These are phyloP conservation scores for Ephemerocybe angulata DNA, from an alignment of 768 basidiomycete species.

Conservation along the genomic window DNA sequence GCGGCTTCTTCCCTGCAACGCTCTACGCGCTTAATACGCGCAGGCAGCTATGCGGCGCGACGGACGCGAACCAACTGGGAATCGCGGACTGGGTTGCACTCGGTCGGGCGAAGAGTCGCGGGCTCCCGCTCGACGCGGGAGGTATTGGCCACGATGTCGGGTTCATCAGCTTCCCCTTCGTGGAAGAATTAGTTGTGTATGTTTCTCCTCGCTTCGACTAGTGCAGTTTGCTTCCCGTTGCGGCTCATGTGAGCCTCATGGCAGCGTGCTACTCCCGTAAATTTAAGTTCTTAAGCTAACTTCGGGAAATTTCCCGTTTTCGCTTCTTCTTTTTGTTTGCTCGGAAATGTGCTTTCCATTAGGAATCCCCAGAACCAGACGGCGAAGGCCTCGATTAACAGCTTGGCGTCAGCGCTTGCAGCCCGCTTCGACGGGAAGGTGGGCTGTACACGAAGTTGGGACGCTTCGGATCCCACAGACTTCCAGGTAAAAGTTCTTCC, in stretches of 20 bases:
- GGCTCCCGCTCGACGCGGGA: constrained; percentile 47
- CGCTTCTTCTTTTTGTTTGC: too few relatives aligned
- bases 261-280: too few relatives aligned
- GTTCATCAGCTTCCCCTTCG: constrained; percentile 67
- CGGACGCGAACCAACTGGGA: constrained; percentile 33
- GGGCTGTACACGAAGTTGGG: constrained; percentile 71
- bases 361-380: constrained; percentile 59
- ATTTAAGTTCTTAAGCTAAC: background rate
- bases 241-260: background rate
- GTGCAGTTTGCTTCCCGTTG: background rate
- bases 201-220: constrained; percentile 20
- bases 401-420: constrained; percentile 56
- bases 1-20: constrained; percentile 63
- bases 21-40: constrained; percentile 59
- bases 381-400: constrained; percentile 50
- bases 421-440: constrained; percentile 55
- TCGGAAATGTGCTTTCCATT: too few relatives aligned
- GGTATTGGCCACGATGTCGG: constrained; percentile 66
- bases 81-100: constrained; percentile 55
- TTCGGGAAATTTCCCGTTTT: constrained; percentile 1
- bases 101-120: constrained; percentile 48
- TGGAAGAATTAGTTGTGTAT: constrained; percentile 57
- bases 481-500: constrained; percentile 40
- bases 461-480: constrained; percentile 52
- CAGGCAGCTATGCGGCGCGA: constrained; percentile 42